These are phyloP conservation scores for Cystoisospora suis DNA, from an alignment of 169 alveolate genomes.

Conservation along the genomic window DNA sequence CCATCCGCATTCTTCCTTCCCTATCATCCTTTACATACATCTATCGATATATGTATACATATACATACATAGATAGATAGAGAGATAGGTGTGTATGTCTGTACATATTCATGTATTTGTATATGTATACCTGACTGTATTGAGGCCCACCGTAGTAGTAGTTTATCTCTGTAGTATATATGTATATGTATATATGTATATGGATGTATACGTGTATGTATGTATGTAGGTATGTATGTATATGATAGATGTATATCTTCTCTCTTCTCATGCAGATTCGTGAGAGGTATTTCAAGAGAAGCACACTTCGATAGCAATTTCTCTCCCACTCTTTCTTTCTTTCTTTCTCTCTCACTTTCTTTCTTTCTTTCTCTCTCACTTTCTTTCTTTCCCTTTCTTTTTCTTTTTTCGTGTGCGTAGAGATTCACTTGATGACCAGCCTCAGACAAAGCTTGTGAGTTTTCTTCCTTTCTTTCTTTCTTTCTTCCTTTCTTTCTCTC, in stretches of 20 bases:
- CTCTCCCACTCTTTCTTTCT: no score
- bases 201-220: no score
- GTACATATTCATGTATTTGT: background rate
- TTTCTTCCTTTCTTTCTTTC: background rate
- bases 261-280: no score
- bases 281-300: no score
- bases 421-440: conserved; percentile 42
- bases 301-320: no score
- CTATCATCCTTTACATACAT: background rate
- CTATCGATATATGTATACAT: background rate
- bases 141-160: background rate
- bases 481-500: background rate
- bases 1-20: background rate
- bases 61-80: background rate
- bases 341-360: no score
- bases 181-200: no score
- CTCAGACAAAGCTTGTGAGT: conserved; percentile 39
- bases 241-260: no score
- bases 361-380: no score
- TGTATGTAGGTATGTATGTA: no score
- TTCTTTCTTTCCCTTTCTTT: background rate
- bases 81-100: background rate
- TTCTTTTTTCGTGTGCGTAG: background rate
- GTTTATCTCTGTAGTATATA: no score
- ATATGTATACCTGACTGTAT: background rate